These are phyloP conservation scores for Hemisphaericaspora subhashii DNA, from an alignment of 1,139 yeast species.

Conservation along the genomic window DNA sequence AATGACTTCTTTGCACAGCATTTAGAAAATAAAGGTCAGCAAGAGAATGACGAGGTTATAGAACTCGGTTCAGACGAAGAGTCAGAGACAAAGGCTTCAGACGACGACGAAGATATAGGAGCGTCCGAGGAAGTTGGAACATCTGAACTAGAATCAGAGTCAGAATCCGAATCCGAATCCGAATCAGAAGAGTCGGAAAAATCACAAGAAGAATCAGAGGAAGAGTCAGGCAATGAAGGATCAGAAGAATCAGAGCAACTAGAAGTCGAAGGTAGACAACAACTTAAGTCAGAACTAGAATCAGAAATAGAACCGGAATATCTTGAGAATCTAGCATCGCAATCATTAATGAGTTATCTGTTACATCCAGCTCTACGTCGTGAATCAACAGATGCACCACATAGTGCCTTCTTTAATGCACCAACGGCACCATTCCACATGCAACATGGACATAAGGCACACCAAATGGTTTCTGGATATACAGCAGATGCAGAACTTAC, in stretches of 20 bases:
- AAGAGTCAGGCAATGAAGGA: conserved; percentile 19
- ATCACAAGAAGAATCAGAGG: conserved; percentile 22
- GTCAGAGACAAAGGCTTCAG: not conserved
- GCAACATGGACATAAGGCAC: conserved; percentile 9
- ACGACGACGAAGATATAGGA: not conserved
- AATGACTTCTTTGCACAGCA: conserved; percentile 2
- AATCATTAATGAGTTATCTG: not conserved
- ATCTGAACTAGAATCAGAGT: conserved; percentile 2
- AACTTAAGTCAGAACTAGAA: conserved; percentile 13
- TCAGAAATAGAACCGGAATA: conserved; percentile 11
- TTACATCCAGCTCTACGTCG: conserved; percentile 2
- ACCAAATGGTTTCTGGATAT: conserved; percentile 17
- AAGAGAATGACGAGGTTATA: conserved; percentile 7
- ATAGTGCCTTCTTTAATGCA: no score
- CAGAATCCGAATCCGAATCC: conserved; percentile 7
- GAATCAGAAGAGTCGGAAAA: conserved; percentile 4
- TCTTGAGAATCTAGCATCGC: conserved; percentile 4
- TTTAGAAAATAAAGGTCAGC: not conserved
- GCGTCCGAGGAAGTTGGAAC: not conserved
- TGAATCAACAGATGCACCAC: no score
- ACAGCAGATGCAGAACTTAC: conserved; percentile 24
- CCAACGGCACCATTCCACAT: conserved; percentile 14
- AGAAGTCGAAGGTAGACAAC: no score
- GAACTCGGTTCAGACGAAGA: conserved; percentile 4
- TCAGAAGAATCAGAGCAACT: conserved; percentile 12